These are phyloP conservation scores for Fusarium sp. DNA, from an alignment of 2,329 filamentous ascomycete genomes.

Conservation along the genomic window DNA sequence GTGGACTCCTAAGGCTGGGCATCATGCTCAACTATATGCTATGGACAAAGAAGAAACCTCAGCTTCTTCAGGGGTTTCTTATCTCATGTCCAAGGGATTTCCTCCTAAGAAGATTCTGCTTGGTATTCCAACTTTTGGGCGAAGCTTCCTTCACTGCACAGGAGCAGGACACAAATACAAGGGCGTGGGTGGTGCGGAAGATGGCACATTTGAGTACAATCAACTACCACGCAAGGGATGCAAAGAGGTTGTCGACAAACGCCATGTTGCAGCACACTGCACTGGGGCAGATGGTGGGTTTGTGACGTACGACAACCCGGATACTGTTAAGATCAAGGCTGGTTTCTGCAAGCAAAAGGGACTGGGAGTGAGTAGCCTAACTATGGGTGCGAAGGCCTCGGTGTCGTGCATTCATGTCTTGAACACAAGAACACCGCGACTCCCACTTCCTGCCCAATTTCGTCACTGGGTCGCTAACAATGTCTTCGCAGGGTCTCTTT, in stretches of 20 bases:
- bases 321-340: constrained; percentile 79
- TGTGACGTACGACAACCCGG: constrained; percentile 80
- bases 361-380: constrained; percentile 63
- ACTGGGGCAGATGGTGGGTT: constrained; percentile 78
- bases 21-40: constrained; percentile 78
- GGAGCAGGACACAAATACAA: constrained; percentile 70
- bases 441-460: constrained; percentile 5
- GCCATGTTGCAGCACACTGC: constrained; percentile 75
- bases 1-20: constrained; percentile 73
- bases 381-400: constrained; percentile 1
- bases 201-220: constrained; percentile 78
- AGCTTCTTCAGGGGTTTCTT: constrained; percentile 71
- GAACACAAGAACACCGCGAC: constrained; percentile 17
- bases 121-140: constrained; percentile 78
- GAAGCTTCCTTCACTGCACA: constrained; percentile 73
- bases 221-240: constrained; percentile 69
- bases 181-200: constrained; percentile 62
- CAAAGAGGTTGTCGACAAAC: constrained; percentile 73
- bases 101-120: constrained; percentile 76
- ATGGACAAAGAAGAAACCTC: constrained; percentile 68
- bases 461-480: constrained; percentile 29
- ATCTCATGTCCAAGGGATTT: constrained; percentile 71
- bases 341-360: constrained; percentile 74
- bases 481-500: constrained; percentile 69
- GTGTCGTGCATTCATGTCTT: constrained; percentile 21